phyloP scores from a whole-genome alignment of 23 red algal species.

The Gracilariopsis chorda region DNA sequence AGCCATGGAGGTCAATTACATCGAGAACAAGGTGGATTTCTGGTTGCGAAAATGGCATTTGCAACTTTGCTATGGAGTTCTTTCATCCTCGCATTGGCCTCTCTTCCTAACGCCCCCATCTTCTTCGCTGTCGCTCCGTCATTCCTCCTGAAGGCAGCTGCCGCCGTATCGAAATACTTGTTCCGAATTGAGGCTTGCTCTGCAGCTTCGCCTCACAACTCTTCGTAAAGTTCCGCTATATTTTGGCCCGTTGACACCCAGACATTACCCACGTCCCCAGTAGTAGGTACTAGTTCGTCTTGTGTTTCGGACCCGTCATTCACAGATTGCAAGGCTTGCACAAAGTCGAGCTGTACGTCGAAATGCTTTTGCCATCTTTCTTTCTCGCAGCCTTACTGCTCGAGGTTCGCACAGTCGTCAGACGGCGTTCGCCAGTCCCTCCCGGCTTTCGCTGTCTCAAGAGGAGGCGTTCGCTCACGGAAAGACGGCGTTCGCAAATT shows the following conservation, averaged over 20 bases:
- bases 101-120: conserved; percentile 49
- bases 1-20: conserved; percentile 69
- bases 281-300: not conserved
- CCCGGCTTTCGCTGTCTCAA: no score
- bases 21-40: conserved; percentile 49
- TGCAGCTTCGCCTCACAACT: conserved; percentile 35
- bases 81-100: conserved; percentile 70
- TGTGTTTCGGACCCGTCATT: not conserved
- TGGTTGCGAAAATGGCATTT: conserved; percentile 41
- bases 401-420: not conserved
- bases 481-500: no score
- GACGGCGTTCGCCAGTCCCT: not conserved
- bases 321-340: not conserved
- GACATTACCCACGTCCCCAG: conserved; percentile 25
- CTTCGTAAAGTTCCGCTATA: conserved; percentile 35
- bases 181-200: conserved; percentile 46
- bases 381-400: conserved; percentile 4
- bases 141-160: conserved; percentile 44
- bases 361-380: not conserved
- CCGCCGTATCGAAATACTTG: conserved; percentile 58
- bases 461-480: no score
- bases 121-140: conserved; percentile 53
- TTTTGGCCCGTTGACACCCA: conserved; percentile 61
- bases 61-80: conserved; percentile 51
- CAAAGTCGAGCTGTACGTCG: not conserved